These are phyloP conservation scores for Bidens hawaiensis DNA, from an alignment of 140 eudicot genomes.

Conservation along the genomic window DNA sequence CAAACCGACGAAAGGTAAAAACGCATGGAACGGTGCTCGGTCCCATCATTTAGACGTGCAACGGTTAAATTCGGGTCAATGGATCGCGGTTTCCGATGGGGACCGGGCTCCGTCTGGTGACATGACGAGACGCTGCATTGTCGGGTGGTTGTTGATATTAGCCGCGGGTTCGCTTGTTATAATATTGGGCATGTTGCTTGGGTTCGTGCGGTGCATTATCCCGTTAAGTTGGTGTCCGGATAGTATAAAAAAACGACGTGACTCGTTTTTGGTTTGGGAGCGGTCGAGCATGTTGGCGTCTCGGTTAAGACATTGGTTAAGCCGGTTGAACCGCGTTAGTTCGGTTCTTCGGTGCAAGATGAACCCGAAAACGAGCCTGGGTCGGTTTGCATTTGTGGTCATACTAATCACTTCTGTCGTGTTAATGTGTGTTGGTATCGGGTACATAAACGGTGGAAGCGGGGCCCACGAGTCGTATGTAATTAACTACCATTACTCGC, in stretches of 20 bases:
- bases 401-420: constrained; percentile 30
- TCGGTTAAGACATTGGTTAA: constrained; percentile 19
- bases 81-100: constrained; percentile 89
- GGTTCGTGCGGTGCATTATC: constrained; percentile 53
- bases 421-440: constrained; percentile 47
- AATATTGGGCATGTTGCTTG: constrained; percentile 61
- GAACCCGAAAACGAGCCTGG: constrained; percentile 51
- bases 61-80: constrained; percentile 53
- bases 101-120: constrained; percentile 80
- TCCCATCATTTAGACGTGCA: constrained; percentile 87
- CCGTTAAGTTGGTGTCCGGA: constrained; percentile 52
- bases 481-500: constrained; percentile 58
- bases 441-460: constrained; percentile 60
- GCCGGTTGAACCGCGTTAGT: constrained; percentile 48
- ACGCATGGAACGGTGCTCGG: constrained; percentile 88
- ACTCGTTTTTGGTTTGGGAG: constrained; percentile 54
- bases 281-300: constrained; percentile 43
- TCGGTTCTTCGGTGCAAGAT: constrained; percentile 53
- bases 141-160: constrained; percentile 53
- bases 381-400: constrained; percentile 36
- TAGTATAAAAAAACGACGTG: constrained; percentile 61
- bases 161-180: constrained; percentile 42
- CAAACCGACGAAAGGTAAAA: constrained; percentile 53
- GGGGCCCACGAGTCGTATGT: constrained; percentile 69
- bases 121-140: constrained; percentile 32